Conservation (phyloP, 192 early-diverging fungal species). For the Dimargaris xerosporica region DNA sequence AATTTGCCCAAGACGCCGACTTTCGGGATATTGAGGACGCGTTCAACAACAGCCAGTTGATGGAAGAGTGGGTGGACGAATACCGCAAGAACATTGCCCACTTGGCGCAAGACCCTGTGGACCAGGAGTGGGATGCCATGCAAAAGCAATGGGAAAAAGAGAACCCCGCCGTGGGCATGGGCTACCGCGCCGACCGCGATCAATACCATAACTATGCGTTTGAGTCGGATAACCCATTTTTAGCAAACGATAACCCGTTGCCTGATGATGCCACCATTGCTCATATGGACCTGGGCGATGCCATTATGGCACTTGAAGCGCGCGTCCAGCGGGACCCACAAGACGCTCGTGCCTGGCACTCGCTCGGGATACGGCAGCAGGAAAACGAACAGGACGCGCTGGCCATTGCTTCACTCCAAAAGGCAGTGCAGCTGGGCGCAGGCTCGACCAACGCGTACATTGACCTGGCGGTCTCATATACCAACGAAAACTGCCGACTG, state of each 20-base stretch:
- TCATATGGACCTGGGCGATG: constrained; percentile 55
- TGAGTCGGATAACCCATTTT: constrained; percentile 56
- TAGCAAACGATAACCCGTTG: constrained; percentile 7
- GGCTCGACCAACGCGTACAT: constrained; percentile 62
- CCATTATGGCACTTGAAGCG: constrained; percentile 84
- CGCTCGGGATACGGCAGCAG: constrained; percentile 80
- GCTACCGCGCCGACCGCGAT: constrained; percentile 30
- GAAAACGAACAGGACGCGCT: constrained; percentile 91
- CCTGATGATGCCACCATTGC: constrained; percentile 26
- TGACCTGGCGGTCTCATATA: constrained; percentile 81
- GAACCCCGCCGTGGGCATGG: constrained; percentile 18
- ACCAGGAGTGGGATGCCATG: constrained; percentile 54
- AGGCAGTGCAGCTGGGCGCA: constrained; percentile 62
- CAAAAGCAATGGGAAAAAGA: constrained; percentile 54
- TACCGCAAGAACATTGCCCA: constrained; percentile 56
- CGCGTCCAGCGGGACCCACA: constrained; percentile 59
- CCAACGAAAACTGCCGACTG: constrained; percentile 72
- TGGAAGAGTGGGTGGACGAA: constrained; percentile 49
- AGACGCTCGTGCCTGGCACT: constrained; percentile 70
- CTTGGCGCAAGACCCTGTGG: constrained; percentile 36
- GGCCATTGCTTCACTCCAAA: constrained; percentile 79
- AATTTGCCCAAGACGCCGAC: constrained; percentile 28
- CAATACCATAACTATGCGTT: constrained; percentile 58
- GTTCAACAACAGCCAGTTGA: constrained; percentile 26
- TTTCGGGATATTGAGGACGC: constrained; percentile 34